Conservation (phyloP, 2,329 filamentous ascomycete genomes). For the Ceratocystis cacaofunesta region DNA sequence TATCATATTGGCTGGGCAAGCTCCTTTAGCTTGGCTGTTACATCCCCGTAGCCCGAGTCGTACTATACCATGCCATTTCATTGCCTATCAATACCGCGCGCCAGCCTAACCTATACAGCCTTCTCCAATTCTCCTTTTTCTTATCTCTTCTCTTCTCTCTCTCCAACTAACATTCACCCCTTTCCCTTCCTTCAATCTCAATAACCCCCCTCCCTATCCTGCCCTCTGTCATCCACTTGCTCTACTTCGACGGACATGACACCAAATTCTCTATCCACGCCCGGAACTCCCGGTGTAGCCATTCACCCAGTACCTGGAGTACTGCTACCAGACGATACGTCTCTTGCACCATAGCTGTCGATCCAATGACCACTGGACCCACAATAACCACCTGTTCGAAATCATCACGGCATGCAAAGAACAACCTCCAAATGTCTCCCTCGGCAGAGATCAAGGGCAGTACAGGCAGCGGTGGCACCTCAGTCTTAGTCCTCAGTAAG, state of each 20-base stretch:
- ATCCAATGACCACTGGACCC: conserved; percentile 14
- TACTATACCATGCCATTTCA: background rate
- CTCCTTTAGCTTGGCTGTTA: background rate
- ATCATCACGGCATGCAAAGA: conserved; percentile 14
- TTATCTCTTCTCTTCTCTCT: background rate
- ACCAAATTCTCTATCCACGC: conserved; percentile 8
- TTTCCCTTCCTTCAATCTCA: background rate
- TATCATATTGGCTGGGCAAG: background rate
- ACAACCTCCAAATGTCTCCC: conserved; percentile 12
- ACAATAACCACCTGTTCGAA: conserved; percentile 3
- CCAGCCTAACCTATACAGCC: background rate
- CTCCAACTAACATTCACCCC: background rate
- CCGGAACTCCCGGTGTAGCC: conserved; percentile 10
- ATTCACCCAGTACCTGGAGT: conserved; percentile 6
- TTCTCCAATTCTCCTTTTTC: background rate
- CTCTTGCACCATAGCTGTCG: conserved; percentile 14
- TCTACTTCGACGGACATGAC: background rate
- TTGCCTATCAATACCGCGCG: background rate
- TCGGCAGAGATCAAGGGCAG: conserved; percentile 14
- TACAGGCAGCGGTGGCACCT: conserved; percentile 5
- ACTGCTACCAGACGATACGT: conserved; percentile 8
- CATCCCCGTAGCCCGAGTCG: background rate
- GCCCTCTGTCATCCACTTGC: background rate
- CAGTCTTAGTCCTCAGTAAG: background rate
- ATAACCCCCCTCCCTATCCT: background rate